Evolutionary conservation across 768 basidiomycete species (phyloP), one percentile per base, ranked within the genome.

Genomic region (Kondoa malvinella): DNA sequence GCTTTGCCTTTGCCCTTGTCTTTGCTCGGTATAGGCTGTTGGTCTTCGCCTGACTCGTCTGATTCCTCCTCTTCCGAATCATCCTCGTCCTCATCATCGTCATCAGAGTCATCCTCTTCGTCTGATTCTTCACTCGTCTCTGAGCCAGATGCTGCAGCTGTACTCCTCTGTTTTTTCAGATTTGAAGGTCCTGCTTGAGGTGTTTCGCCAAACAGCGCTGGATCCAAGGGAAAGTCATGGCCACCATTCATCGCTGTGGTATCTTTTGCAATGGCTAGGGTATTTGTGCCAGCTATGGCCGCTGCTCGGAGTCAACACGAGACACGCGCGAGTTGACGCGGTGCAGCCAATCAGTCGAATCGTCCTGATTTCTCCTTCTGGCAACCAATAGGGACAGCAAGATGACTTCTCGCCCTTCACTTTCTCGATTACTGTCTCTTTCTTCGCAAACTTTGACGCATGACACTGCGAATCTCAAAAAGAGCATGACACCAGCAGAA

Each of bases 1-100:
- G 25, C 62, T 17, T 56, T 66, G 3, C 31, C 63, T 67, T 68
- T 69, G 32, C 72, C 76, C 60, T 82, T 71, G 83, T 83, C 26
- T 79, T n/a, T n/a, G n/a, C n/a, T n/a, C n/a, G n/a, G n/a, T n/a
- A n/a, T n/a, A n/a, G 30, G 59, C 73, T 67, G 66, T 1, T 65
- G 68, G 4, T 56, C 63, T 8, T 33, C 56, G 1, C 64, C 68
- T 14, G 4, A n/a, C 2, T 58, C 68, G 34, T 65, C 66, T 3
- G 27, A 30, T 25, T 64, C 64, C 3, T 65, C 62, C 1, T 58
- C 62, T 1, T 25, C 58, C 25, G 33, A 40, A 29, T 66, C 63
- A 29, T 12, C 31, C 25, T 56, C 67, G 56, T 62, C 56, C 27
- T 67, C 67, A 4, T 68, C 70, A 31, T 69, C 66, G 21, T 69